Evolutionary conservation across 352 stramenopile genomes (phyloP), one percentile per base, ranked within the genome.

Genomic region (Phytopythium boreale): DNA sequence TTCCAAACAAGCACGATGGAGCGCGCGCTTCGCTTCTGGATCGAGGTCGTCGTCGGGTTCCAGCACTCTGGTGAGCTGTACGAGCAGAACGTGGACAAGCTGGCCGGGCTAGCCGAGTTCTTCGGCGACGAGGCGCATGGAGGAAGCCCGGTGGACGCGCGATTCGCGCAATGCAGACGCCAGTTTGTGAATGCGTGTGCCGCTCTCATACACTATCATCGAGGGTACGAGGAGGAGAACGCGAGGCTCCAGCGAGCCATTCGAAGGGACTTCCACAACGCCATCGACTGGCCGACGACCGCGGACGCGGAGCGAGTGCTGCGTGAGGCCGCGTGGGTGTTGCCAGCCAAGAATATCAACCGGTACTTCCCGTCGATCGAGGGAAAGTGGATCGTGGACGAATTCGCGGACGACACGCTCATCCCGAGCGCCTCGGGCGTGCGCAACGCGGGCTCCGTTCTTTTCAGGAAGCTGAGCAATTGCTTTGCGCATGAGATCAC

Each of bases 341-440:
- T 90, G 0, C 67, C 84, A 9, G 50, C 64, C 8, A 64, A 70
- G 0, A 63, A 70, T 51, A 41, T 84, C 10, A 71, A 81, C 55
- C 60, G 69, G 24, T 86, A 84, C 59, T 50, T 96, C 14, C 69
- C 80, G 12, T 85, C 73, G 9, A 64, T 94, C 41, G 85, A 93
- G 63, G 87, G 87, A 12, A 90, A 94, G 60, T 96, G 87, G 87
- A 50, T 89, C 3, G 63, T 79, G 20, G 87, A 96, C 58, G 87
- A 96, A 60, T 92, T 87, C 63, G 72, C 71, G 1, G 73, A 58
- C 47, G 83, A 92, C n/a, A 80, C 86, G 44, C 74, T 86, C 57
- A 76, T 70, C 22, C 72, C 75, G 12, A 64, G 22, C 49, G 63
- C 59, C 31, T 63, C 37, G 29, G 59, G 56, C 0, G 72, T 76